These are phyloP conservation scores for Chrysoporthe puriensis DNA, from an alignment of 2,329 filamentous ascomycete species.

Conservation along the genomic window DNA sequence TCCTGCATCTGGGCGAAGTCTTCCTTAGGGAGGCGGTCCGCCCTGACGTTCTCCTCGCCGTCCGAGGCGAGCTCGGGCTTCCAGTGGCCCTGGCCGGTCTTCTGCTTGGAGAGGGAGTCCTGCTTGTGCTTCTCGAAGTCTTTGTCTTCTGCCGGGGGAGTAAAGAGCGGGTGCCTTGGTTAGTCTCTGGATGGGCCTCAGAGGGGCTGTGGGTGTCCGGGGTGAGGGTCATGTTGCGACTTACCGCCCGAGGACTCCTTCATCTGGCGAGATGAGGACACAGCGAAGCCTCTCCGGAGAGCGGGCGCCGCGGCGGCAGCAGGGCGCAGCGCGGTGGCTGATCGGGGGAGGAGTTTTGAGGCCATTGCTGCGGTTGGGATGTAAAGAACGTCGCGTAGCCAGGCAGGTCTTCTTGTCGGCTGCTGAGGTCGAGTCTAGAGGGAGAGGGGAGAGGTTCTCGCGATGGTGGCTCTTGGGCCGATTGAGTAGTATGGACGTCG, in stretches of 20 bases:
- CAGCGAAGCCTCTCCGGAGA: slow-evolving; percentile 22
- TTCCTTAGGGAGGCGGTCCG: slow-evolving; percentile 56
- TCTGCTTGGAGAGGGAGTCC: slow-evolving; percentile 67
- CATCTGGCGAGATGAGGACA: slow-evolving; percentile 23
- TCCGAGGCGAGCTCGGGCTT: slow-evolving; percentile 76
- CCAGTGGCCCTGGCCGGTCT: slow-evolving; percentile 73
- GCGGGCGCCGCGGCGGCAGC: slow-evolving; percentile 7
- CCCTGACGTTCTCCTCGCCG: slow-evolving; percentile 78
- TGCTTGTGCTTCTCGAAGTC: slow-evolving; percentile 63
- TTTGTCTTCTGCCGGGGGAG: slow-evolving; percentile 33
- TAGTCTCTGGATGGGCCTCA: background rate
- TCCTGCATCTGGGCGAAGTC: slow-evolving; percentile 58
- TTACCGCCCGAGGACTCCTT: slow-evolving; percentile 29
- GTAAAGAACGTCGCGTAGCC: background rate
- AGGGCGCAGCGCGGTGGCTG: slow-evolving; percentile 23
- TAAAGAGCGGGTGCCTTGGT: background rate
- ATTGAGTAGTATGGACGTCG: background rate
- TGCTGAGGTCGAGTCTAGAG: background rate
- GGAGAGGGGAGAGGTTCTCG: background rate
- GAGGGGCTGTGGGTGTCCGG: background rate
- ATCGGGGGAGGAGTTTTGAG: slow-evolving; percentile 23
- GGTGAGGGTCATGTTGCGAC: background rate
- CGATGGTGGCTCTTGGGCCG: background rate
- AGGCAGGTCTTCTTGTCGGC: background rate
- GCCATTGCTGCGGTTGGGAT: slow-evolving; percentile 18